Evolutionary conservation across 2,329 filamentous ascomycete species (phyloP), one percentile per base, ranked within the genome.

Genomic region (Sarocladiaceae sp.): DNA sequence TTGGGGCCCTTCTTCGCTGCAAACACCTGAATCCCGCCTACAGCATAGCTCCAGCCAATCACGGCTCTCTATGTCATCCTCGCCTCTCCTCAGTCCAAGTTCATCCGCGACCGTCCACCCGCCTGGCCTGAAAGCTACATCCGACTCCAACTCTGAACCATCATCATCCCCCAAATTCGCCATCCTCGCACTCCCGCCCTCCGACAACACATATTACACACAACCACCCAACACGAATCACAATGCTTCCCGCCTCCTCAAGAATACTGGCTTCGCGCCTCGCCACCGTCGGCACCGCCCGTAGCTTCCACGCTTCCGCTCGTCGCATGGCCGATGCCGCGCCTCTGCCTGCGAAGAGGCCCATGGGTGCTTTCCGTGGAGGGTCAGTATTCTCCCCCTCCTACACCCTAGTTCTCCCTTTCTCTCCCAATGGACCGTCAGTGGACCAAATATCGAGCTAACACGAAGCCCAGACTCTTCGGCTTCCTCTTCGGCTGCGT

Each of bases 401-500:
- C 13, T 6, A 40, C 5, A 3, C 19, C n/a, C n/a, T n/a, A n/a
- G n/a, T n/a, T n/a, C n/a, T n/a, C n/a, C n/a, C n/a, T n/a, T n/a
- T n/a, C n/a, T n/a, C n/a, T n/a, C n/a, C n/a, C n/a, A n/a, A n/a
- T n/a, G n/a, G n/a, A n/a, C n/a, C n/a, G n/a, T n/a, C n/a, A n/a
- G n/a, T n/a, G n/a, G n/a, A n/a, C n/a, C n/a, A n/a, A n/a, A n/a
- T n/a, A n/a, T n/a, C n/a, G n/a, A n/a, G n/a, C n/a, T n/a, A n/a
- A n/a, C n/a, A n/a, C 31, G 6, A 12, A 4, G 26, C 11, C n/a
- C 9, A 96, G 91, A 47, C 70, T 96, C 48, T 88, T 95, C 57
- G 91, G 91, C 43, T 97, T 97, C 73, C 81, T 97, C 42, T 74
- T 93, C 51, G 91, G 91, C 53, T 82, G 85, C 50, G 83, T 85